Percentiles rank a stretch among this genome's conserved stretches.
Evolutionary conservation across 352 stramenopile species (phyloP).

Genomic region (Blastocystis sp.): DNA sequence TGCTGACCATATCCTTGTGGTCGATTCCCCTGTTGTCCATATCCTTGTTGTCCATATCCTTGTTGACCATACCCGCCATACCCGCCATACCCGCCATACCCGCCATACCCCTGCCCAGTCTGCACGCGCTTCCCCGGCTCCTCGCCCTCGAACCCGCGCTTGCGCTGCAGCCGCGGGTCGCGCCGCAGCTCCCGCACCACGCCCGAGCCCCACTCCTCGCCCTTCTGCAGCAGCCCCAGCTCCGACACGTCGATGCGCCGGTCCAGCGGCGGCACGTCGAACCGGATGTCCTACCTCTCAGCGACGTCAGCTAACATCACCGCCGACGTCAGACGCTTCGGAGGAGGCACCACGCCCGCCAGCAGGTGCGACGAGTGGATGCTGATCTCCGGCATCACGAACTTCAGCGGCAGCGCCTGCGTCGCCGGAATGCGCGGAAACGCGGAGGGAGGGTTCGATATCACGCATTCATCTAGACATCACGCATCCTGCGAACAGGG

Average conservation of each 20-base stretch:
- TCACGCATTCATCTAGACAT: not conserved
- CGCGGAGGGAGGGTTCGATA: not conserved
- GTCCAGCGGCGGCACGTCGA: not conserved
- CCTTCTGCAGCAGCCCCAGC: not conserved
- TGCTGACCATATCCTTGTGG: too few relatives aligned
- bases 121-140: not conserved
- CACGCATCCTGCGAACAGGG: not conserved
- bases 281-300: constrained; percentile 2
- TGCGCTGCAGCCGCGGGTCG: not conserved
- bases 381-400: not conserved
- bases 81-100: too few relatives aligned
- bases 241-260: constrained; percentile 24
- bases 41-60: too few relatives aligned
- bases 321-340: not conserved
- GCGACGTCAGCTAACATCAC: too few relatives aligned
- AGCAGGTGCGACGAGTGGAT: not conserved
- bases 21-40: too few relatives aligned
- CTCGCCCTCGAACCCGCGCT: not conserved
- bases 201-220: not conserved
- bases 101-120: not conserved
- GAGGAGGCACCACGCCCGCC: not conserved
- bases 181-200: constrained; percentile 19
- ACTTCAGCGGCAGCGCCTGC: not conserved
- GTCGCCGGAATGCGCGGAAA: not conserved
- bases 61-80: too few relatives aligned